Conservation (phyloP, 768 basidiomycete genomes). For the Rossbeevera mucosa region DNA sequence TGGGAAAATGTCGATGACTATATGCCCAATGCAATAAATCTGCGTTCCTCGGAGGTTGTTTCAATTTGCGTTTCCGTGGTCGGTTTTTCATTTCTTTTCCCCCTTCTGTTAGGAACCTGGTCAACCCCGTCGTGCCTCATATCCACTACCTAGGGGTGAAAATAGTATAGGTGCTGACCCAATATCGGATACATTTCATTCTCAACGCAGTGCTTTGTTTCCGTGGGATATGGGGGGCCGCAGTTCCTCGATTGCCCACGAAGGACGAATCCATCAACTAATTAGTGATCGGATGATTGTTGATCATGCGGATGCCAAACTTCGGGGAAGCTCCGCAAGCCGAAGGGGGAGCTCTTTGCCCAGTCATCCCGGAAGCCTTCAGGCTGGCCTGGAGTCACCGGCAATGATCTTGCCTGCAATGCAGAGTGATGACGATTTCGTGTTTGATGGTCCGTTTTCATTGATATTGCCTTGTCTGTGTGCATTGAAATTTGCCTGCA, state of each 20-base stretch:
- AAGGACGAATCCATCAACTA: slow-evolving; percentile 27
- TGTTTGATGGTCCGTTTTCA: slow-evolving; percentile 52
- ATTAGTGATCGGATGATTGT: slow-evolving; percentile 46
- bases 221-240: slow-evolving; percentile 81
- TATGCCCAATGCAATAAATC: slow-evolving; percentile 17
- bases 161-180: slow-evolving; percentile 47
- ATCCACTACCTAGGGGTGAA: slow-evolving; percentile 47
- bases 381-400: slow-evolving; percentile 47
- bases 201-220: slow-evolving; percentile 68
- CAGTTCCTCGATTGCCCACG: slow-evolving; percentile 51
- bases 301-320: slow-evolving; percentile 47
- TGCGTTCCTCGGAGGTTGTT: slow-evolving; percentile 63
- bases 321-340: slow-evolving; percentile 54
- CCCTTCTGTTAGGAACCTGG: slow-evolving; percentile 62
- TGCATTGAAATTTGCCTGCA: slow-evolving; percentile 18
- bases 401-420: slow-evolving; percentile 35
- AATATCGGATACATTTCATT: slow-evolving; percentile 39
- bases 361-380: slow-evolving; percentile 43
- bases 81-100: slow-evolving; percentile 13
- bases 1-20: slow-evolving; percentile 19
- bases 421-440: slow-evolving; percentile 57
- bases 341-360: slow-evolving; percentile 55
- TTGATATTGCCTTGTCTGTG: neutral
- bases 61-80: neutral
- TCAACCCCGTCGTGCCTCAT: slow-evolving; percentile 72